Evolutionary conservation across 2,329 filamentous ascomycete species (phyloP).

Genomic region (Bipolaris bicolor): DNA sequence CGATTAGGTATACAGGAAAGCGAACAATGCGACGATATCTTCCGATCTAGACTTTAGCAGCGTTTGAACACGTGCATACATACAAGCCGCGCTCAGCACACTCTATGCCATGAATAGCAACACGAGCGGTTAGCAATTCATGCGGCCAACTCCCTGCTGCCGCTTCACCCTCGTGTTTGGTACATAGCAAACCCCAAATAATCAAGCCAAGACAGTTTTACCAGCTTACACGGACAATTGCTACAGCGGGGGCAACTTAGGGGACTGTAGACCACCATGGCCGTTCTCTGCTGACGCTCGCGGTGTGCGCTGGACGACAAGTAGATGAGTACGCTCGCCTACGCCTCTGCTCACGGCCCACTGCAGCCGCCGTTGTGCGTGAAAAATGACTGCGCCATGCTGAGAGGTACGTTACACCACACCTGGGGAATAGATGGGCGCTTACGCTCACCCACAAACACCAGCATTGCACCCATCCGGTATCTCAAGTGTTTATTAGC

Average conservation of each 20-base stretch:
- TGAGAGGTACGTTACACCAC: constrained; percentile 1
- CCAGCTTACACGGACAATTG: no score
- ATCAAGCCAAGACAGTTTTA: no score
- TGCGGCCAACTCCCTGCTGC: not conserved
- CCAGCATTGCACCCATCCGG: no score
- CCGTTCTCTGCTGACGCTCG: no score
- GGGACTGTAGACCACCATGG: no score
- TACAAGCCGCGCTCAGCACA: not conserved
- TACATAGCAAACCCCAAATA: no score
- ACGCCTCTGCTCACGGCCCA: constrained; percentile 2
- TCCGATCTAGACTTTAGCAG: no score
- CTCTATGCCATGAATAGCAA: not conserved
- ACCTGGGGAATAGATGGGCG: not conserved
- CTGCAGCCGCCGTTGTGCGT: constrained; percentile 12
- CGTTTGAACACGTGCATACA: not conserved
- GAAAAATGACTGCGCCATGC: constrained; percentile 17
- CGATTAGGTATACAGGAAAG: not conserved
- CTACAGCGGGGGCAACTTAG: no score
- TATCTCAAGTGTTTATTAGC: not conserved
- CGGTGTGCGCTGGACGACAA: no score
- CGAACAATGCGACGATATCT: not conserved
- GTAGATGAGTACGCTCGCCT: constrained; percentile 17
- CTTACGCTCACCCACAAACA: not conserved
- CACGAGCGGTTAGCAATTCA: not conserved
- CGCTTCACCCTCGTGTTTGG: no score